phyloP scores from a whole-genome alignment of 2,329 filamentous ascomycete genomes.

The Claviceps sp. region DNA sequence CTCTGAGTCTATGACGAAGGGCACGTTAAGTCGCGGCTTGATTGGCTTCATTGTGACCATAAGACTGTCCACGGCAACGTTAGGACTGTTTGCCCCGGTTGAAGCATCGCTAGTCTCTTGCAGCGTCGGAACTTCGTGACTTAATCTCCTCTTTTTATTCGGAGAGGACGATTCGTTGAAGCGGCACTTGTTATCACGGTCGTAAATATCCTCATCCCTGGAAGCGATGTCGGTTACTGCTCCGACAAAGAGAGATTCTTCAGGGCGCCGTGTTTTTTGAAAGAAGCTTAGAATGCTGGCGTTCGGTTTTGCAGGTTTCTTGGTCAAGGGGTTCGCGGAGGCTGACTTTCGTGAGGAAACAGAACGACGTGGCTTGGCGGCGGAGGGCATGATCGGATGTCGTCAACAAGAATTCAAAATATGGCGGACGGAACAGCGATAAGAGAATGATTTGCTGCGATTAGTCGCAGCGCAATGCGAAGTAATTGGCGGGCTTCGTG shows the following conservation, averaged over 20 bases:
- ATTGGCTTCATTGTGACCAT: not conserved
- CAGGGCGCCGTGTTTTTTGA: slow-evolving; percentile 49
- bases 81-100: not conserved
- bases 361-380: slow-evolving; percentile 19
- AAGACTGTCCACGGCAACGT: not conserved
- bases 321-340: slow-evolving; percentile 12
- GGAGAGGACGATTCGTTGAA: slow-evolving; percentile 22
- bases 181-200: slow-evolving; percentile 14
- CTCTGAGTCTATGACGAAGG: slow-evolving; percentile 60
- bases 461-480: not conserved
- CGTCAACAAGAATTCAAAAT: not conserved
- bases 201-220: slow-evolving; percentile 17
- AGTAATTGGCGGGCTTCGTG: not conserved
- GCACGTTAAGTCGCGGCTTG: slow-evolving; percentile 21
- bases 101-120: not conserved
- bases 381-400: slow-evolving; percentile 19
- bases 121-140: slow-evolving; percentile 8
- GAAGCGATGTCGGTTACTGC: slow-evolving; percentile 9
- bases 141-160: slow-evolving; percentile 17
- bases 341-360: slow-evolving; percentile 20
- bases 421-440: not conserved
- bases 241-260: slow-evolving; percentile 45
- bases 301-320: slow-evolving; percentile 34
- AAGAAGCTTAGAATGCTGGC: slow-evolving; percentile 63
- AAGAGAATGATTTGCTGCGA: not conserved